A percentile compares a stretch with the other conserved stretches of the same genome.
Evolutionary conservation across 805 yeast species (phyloP).

Genomic region (Pichia sporocuriosa): DNA sequence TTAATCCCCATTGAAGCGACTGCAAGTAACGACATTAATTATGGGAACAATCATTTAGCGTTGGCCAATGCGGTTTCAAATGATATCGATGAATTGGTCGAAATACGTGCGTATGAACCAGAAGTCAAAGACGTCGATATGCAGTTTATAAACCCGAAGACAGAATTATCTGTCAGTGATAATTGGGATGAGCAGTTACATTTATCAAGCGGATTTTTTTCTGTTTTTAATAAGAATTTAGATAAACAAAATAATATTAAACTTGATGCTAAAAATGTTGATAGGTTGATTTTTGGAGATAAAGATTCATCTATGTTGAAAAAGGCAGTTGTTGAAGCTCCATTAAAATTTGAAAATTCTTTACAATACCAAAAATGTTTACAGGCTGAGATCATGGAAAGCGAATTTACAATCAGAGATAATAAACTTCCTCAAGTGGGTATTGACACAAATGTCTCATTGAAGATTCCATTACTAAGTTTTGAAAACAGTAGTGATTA

Average conservation of each 20-base stretch:
- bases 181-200: conserved; percentile 63
- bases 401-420: conserved; percentile 9
- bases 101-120: conserved; percentile 69
- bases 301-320: conserved; percentile 13
- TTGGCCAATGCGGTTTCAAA: neutral
- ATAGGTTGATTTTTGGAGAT: conserved; percentile 17
- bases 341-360: conserved; percentile 7
- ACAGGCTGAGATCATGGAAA: conserved; percentile 12
- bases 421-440: conserved; percentile 34
- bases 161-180: conserved; percentile 42
- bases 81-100: conserved; percentile 35
- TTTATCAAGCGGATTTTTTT: conserved; percentile 39
- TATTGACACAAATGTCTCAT: conserved; percentile 25
- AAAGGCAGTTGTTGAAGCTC: conserved; percentile 8
- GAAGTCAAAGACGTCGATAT: conserved; percentile 42
- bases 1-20: conserved; percentile 5
- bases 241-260: conserved; percentile 11
- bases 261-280: conserved; percentile 18
- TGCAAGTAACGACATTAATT: too few relatives aligned
- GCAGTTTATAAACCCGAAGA: conserved; percentile 34
- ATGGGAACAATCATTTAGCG: conserved; percentile 7
- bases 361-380: conserved; percentile 11
- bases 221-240: conserved; percentile 30
- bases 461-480: conserved; percentile 24
- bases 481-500: conserved; percentile 13